Evolutionary conservation across 345 rosid genomes (phyloP).

Genomic region (Odontarrhena argentea): DNA sequence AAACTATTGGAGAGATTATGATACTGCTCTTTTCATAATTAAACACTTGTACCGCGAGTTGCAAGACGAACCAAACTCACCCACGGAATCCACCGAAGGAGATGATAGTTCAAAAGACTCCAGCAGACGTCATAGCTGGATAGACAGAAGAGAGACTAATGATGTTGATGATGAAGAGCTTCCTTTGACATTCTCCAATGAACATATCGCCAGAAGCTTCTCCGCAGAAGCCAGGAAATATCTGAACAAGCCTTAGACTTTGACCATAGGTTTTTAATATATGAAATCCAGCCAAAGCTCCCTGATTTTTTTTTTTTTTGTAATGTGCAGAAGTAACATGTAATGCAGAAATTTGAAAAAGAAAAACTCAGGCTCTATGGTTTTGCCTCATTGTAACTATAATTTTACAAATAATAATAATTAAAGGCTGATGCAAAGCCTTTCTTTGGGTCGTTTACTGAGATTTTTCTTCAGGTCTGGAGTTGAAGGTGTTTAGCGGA

Average conservation of each 20-base stretch:
- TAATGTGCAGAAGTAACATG: slow-evolving; percentile 35
- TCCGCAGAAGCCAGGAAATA: slow-evolving; percentile 62
- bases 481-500: slow-evolving; percentile 53
- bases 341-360: slow-evolving; percentile 28
- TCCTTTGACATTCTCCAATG: slow-evolving; percentile 78
- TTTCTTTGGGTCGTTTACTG: background rate
- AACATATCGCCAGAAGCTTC: slow-evolving; percentile 49
- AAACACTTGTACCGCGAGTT: slow-evolving; percentile 79
- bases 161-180: slow-evolving; percentile 84
- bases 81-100: slow-evolving; percentile 34
- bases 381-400: slow-evolving; percentile 29
- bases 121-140: slow-evolving; percentile 47
- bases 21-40: slow-evolving; percentile 89
- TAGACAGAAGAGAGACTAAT: slow-evolving; percentile 46
- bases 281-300: slow-evolving; percentile 17
- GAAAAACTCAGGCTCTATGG: slow-evolving; percentile 16
- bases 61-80: slow-evolving; percentile 56
- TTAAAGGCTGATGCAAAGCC: slow-evolving; percentile 7
- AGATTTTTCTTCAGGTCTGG: slow-evolving; percentile 22
- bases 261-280: slow-evolving; percentile 17
- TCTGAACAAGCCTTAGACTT: slow-evolving; percentile 40
- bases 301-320: slow-evolving; percentile 25
- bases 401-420: slow-evolving; percentile 29
- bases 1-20: slow-evolving; percentile 96
- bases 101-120: slow-evolving; percentile 42